Evolutionary conservation across 2,329 filamentous ascomycete genomes (phyloP).

Genomic region (Epichloe amarillans): DNA sequence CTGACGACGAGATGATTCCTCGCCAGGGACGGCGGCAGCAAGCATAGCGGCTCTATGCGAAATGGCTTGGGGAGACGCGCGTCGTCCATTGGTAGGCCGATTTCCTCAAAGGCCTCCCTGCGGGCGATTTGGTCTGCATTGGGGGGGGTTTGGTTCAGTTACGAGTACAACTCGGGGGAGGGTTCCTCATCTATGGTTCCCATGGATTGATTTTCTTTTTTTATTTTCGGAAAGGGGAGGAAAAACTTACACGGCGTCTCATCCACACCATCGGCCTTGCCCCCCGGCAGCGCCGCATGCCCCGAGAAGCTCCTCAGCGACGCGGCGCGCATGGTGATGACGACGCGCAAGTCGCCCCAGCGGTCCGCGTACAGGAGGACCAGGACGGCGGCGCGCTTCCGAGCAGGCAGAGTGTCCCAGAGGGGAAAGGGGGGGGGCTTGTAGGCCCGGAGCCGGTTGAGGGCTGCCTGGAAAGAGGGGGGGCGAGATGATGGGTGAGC

Average conservation of each 20-base stretch:
- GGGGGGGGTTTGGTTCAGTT: accelerated
- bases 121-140: constrained; percentile 63
- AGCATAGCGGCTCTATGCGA: constrained; percentile 74
- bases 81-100: constrained; percentile 68
- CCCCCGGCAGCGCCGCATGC: constrained; percentile 77
- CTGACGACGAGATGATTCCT: constrained; percentile 61
- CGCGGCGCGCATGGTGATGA: constrained; percentile 54
- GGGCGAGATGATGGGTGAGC: no score
- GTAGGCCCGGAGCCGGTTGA: constrained; percentile 48
- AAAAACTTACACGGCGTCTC: constrained; percentile 44
- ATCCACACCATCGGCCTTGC: constrained; percentile 46
- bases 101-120: constrained; percentile 85
- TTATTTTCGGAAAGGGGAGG: no score
- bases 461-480: constrained; percentile 31
- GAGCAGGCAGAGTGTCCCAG: constrained; percentile 48
- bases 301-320: constrained; percentile 59
- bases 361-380: constrained; percentile 79
- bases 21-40: constrained; percentile 64
- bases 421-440: constrained; percentile 47
- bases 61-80: constrained; percentile 57
- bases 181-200: no score
- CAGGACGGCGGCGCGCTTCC: constrained; percentile 71
- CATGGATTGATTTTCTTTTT: no score
- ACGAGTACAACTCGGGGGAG: no score
- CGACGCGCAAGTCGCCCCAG: constrained; percentile 61